Evolutionary conservation across 2,329 filamentous ascomycete species (phyloP), one percentile per base, ranked within the genome.

Genomic region (Colletotrichum horii): DNA sequence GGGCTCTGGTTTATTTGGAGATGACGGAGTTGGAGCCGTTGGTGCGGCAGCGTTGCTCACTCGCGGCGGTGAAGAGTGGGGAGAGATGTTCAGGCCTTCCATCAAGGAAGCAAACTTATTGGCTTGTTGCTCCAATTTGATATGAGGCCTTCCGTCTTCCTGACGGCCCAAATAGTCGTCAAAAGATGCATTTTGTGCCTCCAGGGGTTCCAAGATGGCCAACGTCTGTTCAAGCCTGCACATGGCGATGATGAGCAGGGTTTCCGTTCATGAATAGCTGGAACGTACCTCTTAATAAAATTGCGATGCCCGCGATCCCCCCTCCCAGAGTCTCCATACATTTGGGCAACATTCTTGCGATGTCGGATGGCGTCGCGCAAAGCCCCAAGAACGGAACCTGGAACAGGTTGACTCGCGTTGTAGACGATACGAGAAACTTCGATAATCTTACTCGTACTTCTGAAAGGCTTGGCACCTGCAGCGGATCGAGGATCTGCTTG

Each of bases 361-460:
- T 0, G 0, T 48, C 38, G 38, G 12, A 48, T 48, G 0, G 38
- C 38, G 19, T 48, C 38, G 19, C 38, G 38, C 1, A 48, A 19
- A 48, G 38, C 38, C 38, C 38, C 38, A 4, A 48, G 38, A 6
- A 48, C 38, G 38, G 38, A 48, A 1, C 38, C 19, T 1, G 38
- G 38, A 1, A 48, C 38, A 0, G 38, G 19, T 1, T 0, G 38
- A 48, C 38, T 19, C 0, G 38, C 38, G 0, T 48, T 0, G 19
- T 0, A 0, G 3, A 48, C 38, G 19, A 9, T n/a, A n/a, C 1
- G 38, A 1, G 38, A 48, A 4, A 48, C 38, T n/a, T 48, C 1
- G 38, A 48, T 48, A 0, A 48, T 48, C 9, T n/a, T 48, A 0
- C 38, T 0, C 0, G 9, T 48, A 19, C 0, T 48, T 48, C 0